phyloP scores from a whole-genome alignment of 1,284 basidiomycete species.

The Cryptococcus sp. region DNA sequence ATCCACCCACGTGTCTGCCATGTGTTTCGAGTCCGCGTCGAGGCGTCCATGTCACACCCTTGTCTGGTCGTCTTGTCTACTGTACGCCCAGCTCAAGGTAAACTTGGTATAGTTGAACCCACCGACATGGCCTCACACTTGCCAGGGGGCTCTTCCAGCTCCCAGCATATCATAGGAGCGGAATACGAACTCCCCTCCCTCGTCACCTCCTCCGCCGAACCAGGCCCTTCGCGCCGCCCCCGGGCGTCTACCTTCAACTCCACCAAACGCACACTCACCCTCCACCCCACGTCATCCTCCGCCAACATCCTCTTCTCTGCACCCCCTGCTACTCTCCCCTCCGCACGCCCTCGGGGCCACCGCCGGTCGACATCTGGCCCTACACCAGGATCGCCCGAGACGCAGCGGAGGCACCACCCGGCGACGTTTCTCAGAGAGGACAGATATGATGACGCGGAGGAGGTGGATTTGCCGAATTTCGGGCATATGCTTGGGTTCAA shows the following conservation, averaged over 20 bases:
- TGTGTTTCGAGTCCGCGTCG: too few species aligned
- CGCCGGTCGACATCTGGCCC: constrained; percentile 5
- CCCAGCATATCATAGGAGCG: constrained; percentile 22
- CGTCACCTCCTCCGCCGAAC: constrained; percentile 4
- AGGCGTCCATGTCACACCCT: too few species aligned
- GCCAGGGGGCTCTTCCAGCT: constrained; percentile 7
- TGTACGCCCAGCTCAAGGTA: neutral
- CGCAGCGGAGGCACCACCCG: constrained; percentile 8
- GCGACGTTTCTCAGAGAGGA: constrained; percentile 24
- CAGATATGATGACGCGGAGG: constrained; percentile 22
- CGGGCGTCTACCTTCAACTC: neutral
- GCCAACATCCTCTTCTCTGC: constrained; percentile 34
- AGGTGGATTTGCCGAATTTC: constrained; percentile 48
- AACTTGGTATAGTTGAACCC: neutral
- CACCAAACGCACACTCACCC: constrained; percentile 29
- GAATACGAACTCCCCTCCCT: constrained; percentile 35
- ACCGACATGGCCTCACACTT: constrained; percentile 17
- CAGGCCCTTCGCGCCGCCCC: constrained; percentile 20
- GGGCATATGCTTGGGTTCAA: constrained; percentile 46
- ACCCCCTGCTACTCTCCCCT: constrained; percentile 9
- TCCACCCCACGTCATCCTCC: constrained; percentile 29
- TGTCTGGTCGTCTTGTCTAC: neutral
- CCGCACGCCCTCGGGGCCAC: constrained; percentile 4
- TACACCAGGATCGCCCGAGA: constrained; percentile 15
- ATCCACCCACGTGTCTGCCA: too few species aligned